Conservation (phyloP, 257 asterid genomes). For the Solanum sejunctum region DNA sequence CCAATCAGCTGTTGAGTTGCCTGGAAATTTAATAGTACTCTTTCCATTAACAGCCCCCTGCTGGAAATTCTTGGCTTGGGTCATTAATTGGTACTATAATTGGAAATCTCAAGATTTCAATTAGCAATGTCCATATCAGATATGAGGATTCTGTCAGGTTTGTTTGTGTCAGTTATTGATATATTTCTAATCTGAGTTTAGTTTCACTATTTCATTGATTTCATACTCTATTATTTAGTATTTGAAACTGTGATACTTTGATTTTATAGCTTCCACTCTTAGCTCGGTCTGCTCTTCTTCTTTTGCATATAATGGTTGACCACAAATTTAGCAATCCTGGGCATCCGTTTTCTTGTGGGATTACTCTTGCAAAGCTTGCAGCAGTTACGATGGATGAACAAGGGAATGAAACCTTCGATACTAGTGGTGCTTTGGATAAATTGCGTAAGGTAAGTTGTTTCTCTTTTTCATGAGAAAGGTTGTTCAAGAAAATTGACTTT, state of each 20-base stretch:
- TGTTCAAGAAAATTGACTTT: neutral
- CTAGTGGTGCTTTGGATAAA: constrained; percentile 98
- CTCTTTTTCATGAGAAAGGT: neutral
- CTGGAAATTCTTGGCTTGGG: constrained; percentile 97
- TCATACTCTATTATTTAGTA: neutral
- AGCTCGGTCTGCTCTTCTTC: constrained; percentile 1
- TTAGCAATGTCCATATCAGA: constrained; percentile 91
- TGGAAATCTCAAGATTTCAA: constrained; percentile 93
- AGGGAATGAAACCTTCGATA: constrained; percentile 96
- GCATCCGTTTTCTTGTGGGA: constrained; percentile 86
- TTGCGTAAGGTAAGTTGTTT: constrained; percentile 67
- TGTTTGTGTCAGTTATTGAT: constrained; percentile 7
- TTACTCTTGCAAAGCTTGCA: constrained; percentile 95
- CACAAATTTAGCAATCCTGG: constrained; percentile 67
- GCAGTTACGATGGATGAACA: constrained; percentile 98
- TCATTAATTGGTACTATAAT: constrained; percentile 84
- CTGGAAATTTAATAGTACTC: constrained; percentile 3
- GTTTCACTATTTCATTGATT: neutral
- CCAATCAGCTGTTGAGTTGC: constrained; percentile 1
- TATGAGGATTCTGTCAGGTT: constrained; percentile 93
- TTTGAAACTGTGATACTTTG: neutral
- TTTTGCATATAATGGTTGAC: neutral
- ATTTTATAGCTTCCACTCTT: neutral
- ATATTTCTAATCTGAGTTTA: neutral
- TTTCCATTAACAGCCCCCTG: constrained; percentile 51